Evolutionary conservation across 73 alveolate species (phyloP).

Genomic region (Symbiodinium pilosum): DNA sequence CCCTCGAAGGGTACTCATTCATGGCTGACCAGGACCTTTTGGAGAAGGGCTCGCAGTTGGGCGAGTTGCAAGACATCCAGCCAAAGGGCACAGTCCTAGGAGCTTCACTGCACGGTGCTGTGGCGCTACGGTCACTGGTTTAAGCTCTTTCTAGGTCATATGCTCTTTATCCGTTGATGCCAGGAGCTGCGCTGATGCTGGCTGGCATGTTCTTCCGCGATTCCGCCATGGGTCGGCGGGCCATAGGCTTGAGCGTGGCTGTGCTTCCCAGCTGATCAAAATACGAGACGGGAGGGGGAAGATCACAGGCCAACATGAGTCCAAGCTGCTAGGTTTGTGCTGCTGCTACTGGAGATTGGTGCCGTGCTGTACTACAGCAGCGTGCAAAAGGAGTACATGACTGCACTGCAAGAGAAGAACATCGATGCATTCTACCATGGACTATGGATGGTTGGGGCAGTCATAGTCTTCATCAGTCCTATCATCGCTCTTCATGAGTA

Average conservation of each 20-base stretch:
- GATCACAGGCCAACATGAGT: too few relatives aligned
- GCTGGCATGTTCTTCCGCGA: constrained; percentile 69
- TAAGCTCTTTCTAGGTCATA: not conserved
- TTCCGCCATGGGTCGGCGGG: constrained; percentile 39
- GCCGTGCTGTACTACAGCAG: constrained; percentile 80
- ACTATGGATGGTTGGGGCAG: constrained; percentile 91
- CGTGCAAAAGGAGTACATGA: constrained; percentile 83
- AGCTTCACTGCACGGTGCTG: not conserved
- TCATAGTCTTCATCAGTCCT: constrained; percentile 72
- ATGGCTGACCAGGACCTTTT: not conserved
- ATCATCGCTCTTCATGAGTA: constrained; percentile 82
- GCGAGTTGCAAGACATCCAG: not conserved
- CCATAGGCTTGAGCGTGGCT: constrained; percentile 47
- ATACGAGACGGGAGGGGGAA: too few relatives aligned
- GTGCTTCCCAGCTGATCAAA: constrained; percentile 17
- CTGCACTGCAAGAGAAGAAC: constrained; percentile 62
- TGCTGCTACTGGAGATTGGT: constrained; percentile 65
- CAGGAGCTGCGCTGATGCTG: constrained; percentile 70
- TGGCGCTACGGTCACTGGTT: not conserved
- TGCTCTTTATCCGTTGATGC: not conserved
- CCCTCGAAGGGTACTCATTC: too few relatives aligned
- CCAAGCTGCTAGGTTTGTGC: constrained; percentile 23
- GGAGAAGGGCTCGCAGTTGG: not conserved
- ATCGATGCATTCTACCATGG: constrained; percentile 75
- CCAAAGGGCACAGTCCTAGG: constrained; percentile 13